Percentiles rank a stretch among this genome's conserved stretches.
Evolutionary conservation across 2,329 filamentous ascomycete species (phyloP).

Genomic region (Pseudohalonectria lignicola): DNA sequence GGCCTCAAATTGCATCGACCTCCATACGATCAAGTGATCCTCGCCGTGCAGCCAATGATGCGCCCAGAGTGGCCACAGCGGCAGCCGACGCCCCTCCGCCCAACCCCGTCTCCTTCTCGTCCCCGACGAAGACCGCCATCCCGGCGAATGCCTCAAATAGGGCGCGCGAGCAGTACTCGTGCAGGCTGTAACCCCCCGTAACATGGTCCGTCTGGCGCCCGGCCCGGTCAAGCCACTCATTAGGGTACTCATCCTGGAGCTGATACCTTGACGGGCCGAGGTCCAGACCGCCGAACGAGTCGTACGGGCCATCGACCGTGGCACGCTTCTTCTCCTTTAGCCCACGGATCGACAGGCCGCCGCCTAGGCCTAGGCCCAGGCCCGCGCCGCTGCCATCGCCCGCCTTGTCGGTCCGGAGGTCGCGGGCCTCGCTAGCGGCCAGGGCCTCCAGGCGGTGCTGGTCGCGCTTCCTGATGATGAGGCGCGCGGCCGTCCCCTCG

Average conservation of each 20-base stretch:
- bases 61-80: constrained; percentile 21
- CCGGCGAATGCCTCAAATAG: constrained; percentile 87
- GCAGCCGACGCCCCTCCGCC: constrained; percentile 17
- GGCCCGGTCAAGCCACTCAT: constrained; percentile 59
- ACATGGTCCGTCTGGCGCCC: constrained; percentile 54
- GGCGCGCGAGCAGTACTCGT: constrained; percentile 71
- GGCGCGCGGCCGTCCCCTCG: constrained; percentile 39
- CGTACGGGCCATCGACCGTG: constrained; percentile 65
- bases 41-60: constrained; percentile 17
- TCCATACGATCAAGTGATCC: constrained; percentile 27
- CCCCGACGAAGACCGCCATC: constrained; percentile 73
- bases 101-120: constrained; percentile 48
- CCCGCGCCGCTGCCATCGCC: constrained; percentile 44
- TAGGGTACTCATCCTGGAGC: constrained; percentile 60
- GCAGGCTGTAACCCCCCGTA: constrained; percentile 73
- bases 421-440: constrained; percentile 16
- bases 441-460: constrained; percentile 28
- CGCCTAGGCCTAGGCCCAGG: constrained; percentile 58
- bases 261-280: constrained; percentile 60
- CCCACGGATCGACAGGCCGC: constrained; percentile 60
- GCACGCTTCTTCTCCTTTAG: constrained; percentile 53
- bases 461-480: constrained; percentile 64
- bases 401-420: constrained; percentile 12
- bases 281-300: constrained; percentile 72
- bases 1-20: too few species aligned